A percentile compares a stretch with the other conserved stretches of the same genome.
Evolutionary conservation across 805 yeast species (phyloP).

Genomic region (Kodamaea leandrae): DNA sequence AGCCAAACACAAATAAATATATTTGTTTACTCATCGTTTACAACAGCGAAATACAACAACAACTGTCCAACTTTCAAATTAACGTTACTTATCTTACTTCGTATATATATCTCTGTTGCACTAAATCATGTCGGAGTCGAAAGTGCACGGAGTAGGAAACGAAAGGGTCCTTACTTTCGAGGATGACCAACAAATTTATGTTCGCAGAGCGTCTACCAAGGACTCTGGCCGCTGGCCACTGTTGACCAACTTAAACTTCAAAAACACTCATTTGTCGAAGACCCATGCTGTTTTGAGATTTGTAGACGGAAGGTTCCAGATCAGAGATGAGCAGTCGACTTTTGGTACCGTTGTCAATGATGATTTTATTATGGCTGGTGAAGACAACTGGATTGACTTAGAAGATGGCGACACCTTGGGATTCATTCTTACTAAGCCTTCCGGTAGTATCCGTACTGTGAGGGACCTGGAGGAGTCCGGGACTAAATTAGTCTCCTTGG

Average conservation of each 20-base stretch:
- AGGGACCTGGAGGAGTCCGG: constrained; percentile 14
- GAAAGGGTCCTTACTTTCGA: constrained; percentile 13
- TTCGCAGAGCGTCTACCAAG: constrained; percentile 32
- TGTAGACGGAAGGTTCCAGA: constrained; percentile 18
- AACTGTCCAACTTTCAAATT: background rate
- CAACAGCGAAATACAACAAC: background rate
- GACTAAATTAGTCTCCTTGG: constrained; percentile 17
- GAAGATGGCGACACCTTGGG: constrained; percentile 30
- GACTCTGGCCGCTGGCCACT: constrained; percentile 25
- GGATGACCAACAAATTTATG: constrained; percentile 15
- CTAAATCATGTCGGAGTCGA: background rate
- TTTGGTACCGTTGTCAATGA: constrained; percentile 39
- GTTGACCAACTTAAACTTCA: constrained; percentile 30
- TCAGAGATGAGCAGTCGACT: constrained; percentile 34
- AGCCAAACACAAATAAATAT: background rate
- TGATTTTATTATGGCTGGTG: constrained; percentile 21
- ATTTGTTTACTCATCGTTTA: background rate
- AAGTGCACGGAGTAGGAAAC: constrained; percentile 2
- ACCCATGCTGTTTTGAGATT: constrained; percentile 30
- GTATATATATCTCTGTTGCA: no score
- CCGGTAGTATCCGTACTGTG: constrained; percentile 18
- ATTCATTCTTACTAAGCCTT: constrained; percentile 34
- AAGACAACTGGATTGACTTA: constrained; percentile 15
- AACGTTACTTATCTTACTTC: no score
- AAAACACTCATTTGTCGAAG: constrained; percentile 37